Evolutionary conservation across 148 eudicot species (phyloP), one percentile per base, ranked within the genome.

Genomic region (Nyssa sinensis): DNA sequence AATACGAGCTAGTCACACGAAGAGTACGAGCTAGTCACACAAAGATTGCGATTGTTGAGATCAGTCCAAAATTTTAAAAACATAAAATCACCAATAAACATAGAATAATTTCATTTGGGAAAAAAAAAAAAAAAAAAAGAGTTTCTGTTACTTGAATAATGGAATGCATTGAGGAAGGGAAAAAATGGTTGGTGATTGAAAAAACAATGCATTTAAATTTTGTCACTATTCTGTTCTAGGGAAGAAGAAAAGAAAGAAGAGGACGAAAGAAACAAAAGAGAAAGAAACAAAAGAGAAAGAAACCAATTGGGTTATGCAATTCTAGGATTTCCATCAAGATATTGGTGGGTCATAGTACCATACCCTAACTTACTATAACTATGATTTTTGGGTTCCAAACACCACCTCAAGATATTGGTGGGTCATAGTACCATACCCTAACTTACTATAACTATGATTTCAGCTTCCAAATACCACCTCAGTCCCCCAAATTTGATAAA

Each of bases 141-240:
- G 11, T 32, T n/a, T n/a, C 41, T 19, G 53, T 55, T 21, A 29
- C 44, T 70, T n/a, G 51, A n/a, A 70, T 47, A 32, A 69, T 30
- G 55, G 21, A 29, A 55, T 41, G 23, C 62, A 39, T 70, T 70
- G 73, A 62, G 73, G 73, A 55, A 70, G 44, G 28, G 32, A n/a
- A n/a, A n/a, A 53, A 55, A 53, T 30, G 4, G 44, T 55, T 55
- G 47, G 62, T 44, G n/a, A 70, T 70, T 31, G 34, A 59, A 53
- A 69, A 69, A 51, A 49, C 29, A 19, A 34, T 32, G 2, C 32
- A n/a, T 70, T 53, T 31, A 55, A 10, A 55, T 31, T n/a, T 70
- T 51, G 62, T 21, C 73, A 70, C 13, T 55, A 47, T 55, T 32
- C 44, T 70, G 44, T 70, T 70, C 73, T 53, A 30, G 72, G 72